Base-by-base conservation (phyloP, 441 rosid genomes). In the Isatis lusitanica region DNA sequence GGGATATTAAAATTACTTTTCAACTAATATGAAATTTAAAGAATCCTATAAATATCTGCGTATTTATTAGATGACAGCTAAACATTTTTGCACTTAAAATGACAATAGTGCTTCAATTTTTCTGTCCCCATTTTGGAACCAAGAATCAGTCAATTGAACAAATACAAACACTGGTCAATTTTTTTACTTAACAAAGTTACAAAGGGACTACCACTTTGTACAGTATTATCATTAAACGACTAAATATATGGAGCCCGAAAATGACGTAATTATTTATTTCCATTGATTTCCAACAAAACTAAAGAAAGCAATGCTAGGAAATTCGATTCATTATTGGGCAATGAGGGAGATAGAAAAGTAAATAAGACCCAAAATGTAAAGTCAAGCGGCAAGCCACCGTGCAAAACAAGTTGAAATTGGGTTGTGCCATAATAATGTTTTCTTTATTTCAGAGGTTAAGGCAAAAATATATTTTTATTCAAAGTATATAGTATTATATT, bases 301-400 rank as follows among this genome's bases (percentile, higher is more conserved):
- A 55, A 53, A 55, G 51, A 63, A 63, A 0, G 0, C 1, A 33
- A 33, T 7, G 2, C 5, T 33, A 6, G 36, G 50, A 40, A 53
- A 52, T 39, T 67, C 39, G 38, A 21, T 63, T 30, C 31, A 63
- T 53, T 36, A 64, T 71, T 58, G 68, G 50, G 42, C 10, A 48
- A n/a, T 16, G 35, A 8, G 47, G 16, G 17, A 30, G 28, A 50
- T 9, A 57, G 66, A 70, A 70, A 76, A 57, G 75, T 70, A 58
- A 70, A 77, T 61, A 40, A 65, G 57, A 77, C 38, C 63, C 50
- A 67, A 53, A 33, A 61, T 16, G 38, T 26, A 56, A 67, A 78
- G 81, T 78, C 81, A 78, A 73, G 81, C 81, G 81, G 73, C 81
- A 78, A 73, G 81, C 81, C 81, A 78, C 77, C 81, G 77, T 78